phyloP scores from a whole-genome alignment of 768 basidiomycete genomes.

The Pisolithus orientalis region DNA sequence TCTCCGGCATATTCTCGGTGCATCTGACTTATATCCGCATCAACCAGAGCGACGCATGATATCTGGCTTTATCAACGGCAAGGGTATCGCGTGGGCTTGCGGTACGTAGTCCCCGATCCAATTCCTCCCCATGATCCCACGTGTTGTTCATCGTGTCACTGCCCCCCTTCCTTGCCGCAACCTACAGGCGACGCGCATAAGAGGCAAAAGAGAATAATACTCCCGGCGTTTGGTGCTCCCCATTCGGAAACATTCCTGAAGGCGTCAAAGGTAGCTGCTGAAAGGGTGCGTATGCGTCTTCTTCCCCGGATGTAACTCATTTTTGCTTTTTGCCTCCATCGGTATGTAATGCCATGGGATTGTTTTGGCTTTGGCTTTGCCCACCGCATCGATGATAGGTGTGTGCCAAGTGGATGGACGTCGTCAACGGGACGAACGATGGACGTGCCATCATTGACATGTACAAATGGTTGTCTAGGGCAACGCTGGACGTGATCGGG shows the following conservation, averaged over 20 bases:
- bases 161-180: no score
- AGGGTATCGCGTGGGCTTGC: constrained; percentile 31
- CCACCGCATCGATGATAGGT: constrained; percentile 20
- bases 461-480: constrained; percentile 50
- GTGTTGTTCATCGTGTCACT: neutral
- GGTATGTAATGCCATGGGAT: no score
- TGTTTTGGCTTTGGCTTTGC: no score
- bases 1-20: constrained; percentile 1
- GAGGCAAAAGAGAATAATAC: constrained; percentile 46
- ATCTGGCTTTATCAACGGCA: constrained; percentile 13
- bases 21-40: constrained; percentile 1
- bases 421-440: constrained; percentile 23
- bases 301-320: neutral
- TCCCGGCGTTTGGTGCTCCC: constrained; percentile 46
- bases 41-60: constrained; percentile 3
- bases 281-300: neutral
- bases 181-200: constrained; percentile 31
- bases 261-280: constrained; percentile 33
- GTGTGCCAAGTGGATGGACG: constrained; percentile 34
- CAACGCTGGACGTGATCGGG: constrained; percentile 72
- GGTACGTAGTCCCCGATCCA: constrained; percentile 16
- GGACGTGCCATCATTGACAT: constrained; percentile 30
- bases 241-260: constrained; percentile 45
- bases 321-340: neutral
- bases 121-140: neutral